Evolutionary conservation across 2,329 filamentous ascomycete genomes (phyloP).

Genomic region (Cryphonectria japonica): DNA sequence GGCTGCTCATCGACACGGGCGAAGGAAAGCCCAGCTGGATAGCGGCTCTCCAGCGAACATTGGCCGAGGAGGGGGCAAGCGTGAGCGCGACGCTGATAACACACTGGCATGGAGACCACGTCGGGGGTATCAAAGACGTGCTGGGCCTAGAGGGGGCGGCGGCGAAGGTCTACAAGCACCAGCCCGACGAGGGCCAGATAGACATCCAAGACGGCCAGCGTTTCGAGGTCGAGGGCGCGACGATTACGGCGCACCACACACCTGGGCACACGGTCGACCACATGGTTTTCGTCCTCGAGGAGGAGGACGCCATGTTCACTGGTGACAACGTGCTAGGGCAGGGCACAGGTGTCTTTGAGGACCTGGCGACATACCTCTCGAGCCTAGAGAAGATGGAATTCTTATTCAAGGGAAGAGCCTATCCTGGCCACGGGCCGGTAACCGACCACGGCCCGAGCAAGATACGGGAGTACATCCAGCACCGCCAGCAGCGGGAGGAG

Average conservation of each 20-base stretch:
- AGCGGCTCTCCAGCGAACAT: slow-evolving; percentile 62
- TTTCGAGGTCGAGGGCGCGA: slow-evolving; percentile 58
- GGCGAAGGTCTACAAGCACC: slow-evolving; percentile 64
- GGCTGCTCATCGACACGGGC: slow-evolving; percentile 88
- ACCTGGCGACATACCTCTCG: slow-evolving; percentile 63
- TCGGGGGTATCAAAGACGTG: slow-evolving; percentile 74
- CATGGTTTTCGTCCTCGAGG: slow-evolving; percentile 63
- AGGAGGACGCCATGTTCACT: slow-evolving; percentile 70
- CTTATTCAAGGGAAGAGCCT: slow-evolving; percentile 70
- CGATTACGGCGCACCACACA: slow-evolving; percentile 63
- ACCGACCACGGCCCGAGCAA: slow-evolving; percentile 72
- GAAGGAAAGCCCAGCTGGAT: slow-evolving; percentile 80
- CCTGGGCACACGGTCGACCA: slow-evolving; percentile 76
- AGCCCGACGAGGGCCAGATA: slow-evolving; percentile 46
- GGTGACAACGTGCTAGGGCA: slow-evolving; percentile 77
- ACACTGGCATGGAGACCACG: slow-evolving; percentile 92
- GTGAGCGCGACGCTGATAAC: slow-evolving; percentile 77
- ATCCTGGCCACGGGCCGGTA: slow-evolving; percentile 85
- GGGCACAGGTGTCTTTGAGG: slow-evolving; percentile 74
- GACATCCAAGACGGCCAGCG: slow-evolving; percentile 51
- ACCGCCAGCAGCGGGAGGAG: slow-evolving; percentile 77
- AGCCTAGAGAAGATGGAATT: slow-evolving; percentile 64
- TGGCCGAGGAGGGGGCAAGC: slow-evolving; percentile 69
- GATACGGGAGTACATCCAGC: slow-evolving; percentile 81
- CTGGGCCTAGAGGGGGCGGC: slow-evolving; percentile 61